Base-by-base conservation (phyloP, 371 early-diverging fungal genomes). In the Mortierella sp. region DNA sequence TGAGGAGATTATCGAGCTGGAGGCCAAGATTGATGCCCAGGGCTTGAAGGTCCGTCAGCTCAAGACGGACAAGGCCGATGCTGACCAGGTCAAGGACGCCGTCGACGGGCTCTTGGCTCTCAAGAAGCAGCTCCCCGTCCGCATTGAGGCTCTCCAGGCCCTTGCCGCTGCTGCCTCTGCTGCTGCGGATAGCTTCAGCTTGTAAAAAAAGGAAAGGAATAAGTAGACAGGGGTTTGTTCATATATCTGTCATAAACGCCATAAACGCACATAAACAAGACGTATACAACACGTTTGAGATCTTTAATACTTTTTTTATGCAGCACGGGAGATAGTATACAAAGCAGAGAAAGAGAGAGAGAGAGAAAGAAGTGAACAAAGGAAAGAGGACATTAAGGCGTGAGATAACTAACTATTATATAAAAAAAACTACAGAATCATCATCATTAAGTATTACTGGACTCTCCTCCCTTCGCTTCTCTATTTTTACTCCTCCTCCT, bases 41-140 rank as follows among this genome's bases (percentile, higher is more conserved):
- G 89, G 87, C 4, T 78, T 82, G 34, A 64, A 63, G 44, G 87
- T 89, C 34, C 80, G 89, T 23, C 55, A 70, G 56, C 56, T 86
- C n/a, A 89, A 89, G 79, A 64, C 83, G 2, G 85, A 79, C 50
- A 85, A 87, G 62, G 83, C 81, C 6, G 82, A 70, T n/a, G 73
- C 79, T 1, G 81, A 72, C 24, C 73, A 69, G 30, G 70, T 79
- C 37, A 67, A 76, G 60, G 60, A 37, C 21, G 83, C 63, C 15
- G 80, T 87, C 9, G 83, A 79, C 15, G 65, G 56, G 64, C 61
- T 87, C 30, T 52, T 81, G 57, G 68, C 15, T 27, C 58, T 80
- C 27, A 87, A 86, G 82, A 75, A 83, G 60, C 70, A 73, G 58
- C 78, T 84, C 28, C 65, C 65, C 27, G 21, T 59, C 27, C 72